Base-by-base conservation (phyloP, 192 early-diverging fungal species). In the Linnemannia hyalina region DNA sequence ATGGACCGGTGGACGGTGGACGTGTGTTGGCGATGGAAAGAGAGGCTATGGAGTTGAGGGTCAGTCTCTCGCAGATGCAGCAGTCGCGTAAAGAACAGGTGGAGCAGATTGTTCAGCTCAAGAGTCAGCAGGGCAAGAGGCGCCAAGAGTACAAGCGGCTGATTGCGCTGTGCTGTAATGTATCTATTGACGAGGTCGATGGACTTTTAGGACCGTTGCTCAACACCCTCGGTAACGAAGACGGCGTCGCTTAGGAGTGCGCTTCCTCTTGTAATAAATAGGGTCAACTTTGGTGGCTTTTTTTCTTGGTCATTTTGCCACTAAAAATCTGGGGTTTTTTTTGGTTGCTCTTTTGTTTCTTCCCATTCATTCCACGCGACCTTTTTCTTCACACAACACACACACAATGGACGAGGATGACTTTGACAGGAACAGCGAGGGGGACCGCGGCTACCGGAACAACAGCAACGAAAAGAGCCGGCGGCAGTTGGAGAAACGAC, bases 131-230 rank as follows among this genome's bases (percentile, higher is more conserved):
- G 15, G 81, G 85, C 29, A 86, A 89, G 36, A 80, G 89, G 22
- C 91, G 93, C 54, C 85, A 93, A 18, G 88, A 92, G 23, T 96
- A 94, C 88, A 94, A 94, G 76, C 85, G 90, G 9, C 85, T 96
- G 57, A 94, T 96, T 80, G 90, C 93, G 15, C 84, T 90, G 55
- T 95, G 94, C 77, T 95, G 94, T 80, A 89, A 91, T 36, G 92
- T 96, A 10, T 80, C 88, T 47, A 83, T 94, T 55, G 92, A 94
- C 38, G 88, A 92, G 68, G 93, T 96, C 0, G 93, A 93, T 76
- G 82, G 83, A 22, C 81, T 95, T 70, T 75, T 96, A 15, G 83
- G 79, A 8, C 92, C 93, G 16, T 76, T 96, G 41, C 68, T 95
- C 70, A 86, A 83, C 42, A 93, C 95, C 18, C 90, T 95, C n/a